A percentile compares a stretch with the other conserved stretches of the same genome.
phyloP scores from a whole-genome alignment of 169 alveolate genomes.

The Babesia divergens region DNA sequence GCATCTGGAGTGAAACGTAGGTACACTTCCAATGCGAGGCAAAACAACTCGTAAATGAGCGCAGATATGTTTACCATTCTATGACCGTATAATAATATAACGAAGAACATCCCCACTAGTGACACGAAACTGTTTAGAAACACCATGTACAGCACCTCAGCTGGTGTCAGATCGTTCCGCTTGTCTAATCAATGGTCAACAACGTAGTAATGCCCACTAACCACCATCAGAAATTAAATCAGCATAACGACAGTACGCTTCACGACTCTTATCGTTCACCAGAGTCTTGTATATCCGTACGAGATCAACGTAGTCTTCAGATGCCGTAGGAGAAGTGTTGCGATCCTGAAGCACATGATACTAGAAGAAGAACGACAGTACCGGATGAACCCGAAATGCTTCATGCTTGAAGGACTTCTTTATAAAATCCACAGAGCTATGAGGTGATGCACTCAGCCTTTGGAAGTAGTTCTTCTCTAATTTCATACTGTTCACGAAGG shows the following conservation, averaged over 20 bases:
- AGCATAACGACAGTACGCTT: constrained; percentile 31
- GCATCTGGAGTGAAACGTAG: constrained; percentile 44
- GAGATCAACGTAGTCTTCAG: constrained; percentile 22
- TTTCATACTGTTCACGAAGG: constrained; percentile 5
- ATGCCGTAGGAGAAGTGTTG: constrained; percentile 27
- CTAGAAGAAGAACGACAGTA: neutral
- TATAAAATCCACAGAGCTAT: constrained; percentile 86
- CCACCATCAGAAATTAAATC: constrained; percentile 5
- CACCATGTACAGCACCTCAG: constrained; percentile 44
- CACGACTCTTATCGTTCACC: constrained; percentile 16
- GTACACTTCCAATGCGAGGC: constrained; percentile 38
- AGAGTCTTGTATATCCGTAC: constrained; percentile 36
- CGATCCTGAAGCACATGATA: constrained; percentile 32
- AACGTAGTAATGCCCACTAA: neutral
- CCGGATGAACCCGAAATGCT: constrained; percentile 60
- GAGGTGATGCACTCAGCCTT: constrained; percentile 85
- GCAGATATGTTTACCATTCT: constrained; percentile 11
- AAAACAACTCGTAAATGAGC: constrained; percentile 40
- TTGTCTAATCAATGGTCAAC: neutral
- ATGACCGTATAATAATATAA: constrained; percentile 25
- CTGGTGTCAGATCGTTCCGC: constrained; percentile 8
- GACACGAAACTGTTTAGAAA: constrained; percentile 20
- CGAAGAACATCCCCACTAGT: constrained; percentile 17
- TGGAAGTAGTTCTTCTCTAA: constrained; percentile 80
- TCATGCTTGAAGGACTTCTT: constrained; percentile 90